Evolutionary conservation across 108 stramenopile species (phyloP), one percentile per base, ranked within the genome.

Genomic region (Cyclotella baltica): DNA sequence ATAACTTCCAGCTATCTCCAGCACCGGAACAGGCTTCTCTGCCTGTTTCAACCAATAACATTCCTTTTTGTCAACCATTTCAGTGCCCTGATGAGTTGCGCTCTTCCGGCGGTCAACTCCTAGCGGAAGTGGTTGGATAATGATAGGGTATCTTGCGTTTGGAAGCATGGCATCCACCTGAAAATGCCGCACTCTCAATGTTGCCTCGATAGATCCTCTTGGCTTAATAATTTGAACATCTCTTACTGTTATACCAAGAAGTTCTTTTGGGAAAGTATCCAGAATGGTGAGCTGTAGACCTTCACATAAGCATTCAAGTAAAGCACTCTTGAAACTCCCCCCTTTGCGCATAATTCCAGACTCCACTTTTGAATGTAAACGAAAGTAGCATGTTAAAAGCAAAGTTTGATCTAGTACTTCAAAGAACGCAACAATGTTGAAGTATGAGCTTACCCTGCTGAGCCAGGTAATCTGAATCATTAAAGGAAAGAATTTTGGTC

Each of bases 401-500:
- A 36, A 71, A 83, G 38, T 83, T 4, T 11, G 4, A 19, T 59
- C n/a, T 59, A 11, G 58, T 30, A 28, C n/a, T 36, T 16, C 59
- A 34, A 62, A 31, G 6, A 9, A 62, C 4, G 25, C 15, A 34
- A 30, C 13, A 62, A 10, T 6, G 11, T 62, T 28, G 13, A 62
- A 23, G 20, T 8, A 27, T 40, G 6, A 40, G 22, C 35, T 38
- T 70, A 31, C 53, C 37, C 38, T 83, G 72, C n/a, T 75, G 37
- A 34, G 52, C 73, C 4, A 66, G 33, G 55, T 64, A 75, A 18
- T 47, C 48, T 20, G 78, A 80, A 37, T 84, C 74, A 30, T 62
- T 84, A 52, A 84, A 84, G 5, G 83, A 80, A 34, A 84, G 61
- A 29, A 84, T 67, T 43, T 80, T 77, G 2, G 75, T 67, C n/a